Percentiles rank a stretch among this genome's conserved stretches.
These are phyloP conservation scores for Pleoardoris graminearum DNA, from an alignment of 2,329 filamentous ascomycete species.

Conservation along the genomic window DNA sequence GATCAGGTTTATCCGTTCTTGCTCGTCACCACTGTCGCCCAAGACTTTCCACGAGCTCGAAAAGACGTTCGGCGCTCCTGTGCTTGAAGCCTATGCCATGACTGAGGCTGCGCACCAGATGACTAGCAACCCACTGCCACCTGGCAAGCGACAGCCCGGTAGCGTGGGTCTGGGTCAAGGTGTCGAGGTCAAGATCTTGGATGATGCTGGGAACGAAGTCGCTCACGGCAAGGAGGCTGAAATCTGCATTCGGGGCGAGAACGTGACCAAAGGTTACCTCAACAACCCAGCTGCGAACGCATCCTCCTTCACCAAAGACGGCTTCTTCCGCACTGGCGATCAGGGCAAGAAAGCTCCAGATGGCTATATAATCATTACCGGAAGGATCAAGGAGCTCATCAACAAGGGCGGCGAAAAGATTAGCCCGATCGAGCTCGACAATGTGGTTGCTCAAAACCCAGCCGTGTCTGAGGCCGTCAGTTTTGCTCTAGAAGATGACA, in stretches of 20 bases:
- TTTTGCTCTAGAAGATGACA: constrained; percentile 79
- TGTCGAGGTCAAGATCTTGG: constrained; percentile 77
- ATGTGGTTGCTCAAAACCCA: constrained; percentile 73
- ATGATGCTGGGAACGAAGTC: constrained; percentile 69
- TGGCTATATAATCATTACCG: constrained; percentile 83
- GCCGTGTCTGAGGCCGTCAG: constrained; percentile 77
- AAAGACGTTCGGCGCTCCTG: constrained; percentile 73
- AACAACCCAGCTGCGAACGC: constrained; percentile 80
- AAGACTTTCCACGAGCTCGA: constrained; percentile 82
- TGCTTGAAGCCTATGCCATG: constrained; percentile 91
- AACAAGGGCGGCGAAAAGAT: constrained; percentile 92
- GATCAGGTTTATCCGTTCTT: constrained; percentile 87
- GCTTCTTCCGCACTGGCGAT: constrained; percentile 87
- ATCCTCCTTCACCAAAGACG: constrained; percentile 70
- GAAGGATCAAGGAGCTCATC: constrained; percentile 92
- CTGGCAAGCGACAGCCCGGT: constrained; percentile 75
- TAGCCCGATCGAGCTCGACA: constrained; percentile 84
- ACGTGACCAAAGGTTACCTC: constrained; percentile 82
- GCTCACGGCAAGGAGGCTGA: constrained; percentile 73
- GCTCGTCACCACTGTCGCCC: constrained; percentile 80
- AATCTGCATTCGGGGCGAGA: constrained; percentile 80
- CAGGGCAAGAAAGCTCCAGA: constrained; percentile 80
- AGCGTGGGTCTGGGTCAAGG: constrained; percentile 83
- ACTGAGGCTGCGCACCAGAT: constrained; percentile 87
- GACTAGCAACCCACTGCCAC: constrained; percentile 67